Evolutionary conservation across 2,329 filamentous ascomycete genomes (phyloP).

Genomic region (Chalara sp.): DNA sequence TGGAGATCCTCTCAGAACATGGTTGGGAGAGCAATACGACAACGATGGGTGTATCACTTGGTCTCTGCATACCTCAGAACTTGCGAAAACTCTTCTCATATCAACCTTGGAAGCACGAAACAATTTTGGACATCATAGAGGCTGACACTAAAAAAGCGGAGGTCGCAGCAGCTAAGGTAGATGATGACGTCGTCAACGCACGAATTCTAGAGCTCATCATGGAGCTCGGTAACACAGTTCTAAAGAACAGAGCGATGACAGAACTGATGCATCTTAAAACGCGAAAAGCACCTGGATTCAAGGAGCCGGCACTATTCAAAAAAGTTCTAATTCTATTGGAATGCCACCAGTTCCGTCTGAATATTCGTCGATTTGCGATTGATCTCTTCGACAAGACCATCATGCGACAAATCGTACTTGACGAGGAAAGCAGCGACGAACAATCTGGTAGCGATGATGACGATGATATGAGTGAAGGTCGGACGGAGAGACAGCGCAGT

Average conservation of each 20-base stretch:
- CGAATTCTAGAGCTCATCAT: conserved; percentile 79
- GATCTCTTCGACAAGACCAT: conserved; percentile 92
- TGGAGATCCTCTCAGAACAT: conserved; percentile 82
- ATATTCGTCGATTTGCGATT: conserved; percentile 81
- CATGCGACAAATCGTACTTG: conserved; percentile 75
- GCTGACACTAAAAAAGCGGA: conserved; percentile 39
- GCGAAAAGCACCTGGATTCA: conserved; percentile 69
- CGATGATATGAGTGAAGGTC: conserved; percentile 28
- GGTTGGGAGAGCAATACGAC: conserved; percentile 93
- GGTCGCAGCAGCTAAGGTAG: conserved; percentile 40
- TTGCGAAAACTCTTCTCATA: conserved; percentile 74
- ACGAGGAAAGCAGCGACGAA: conserved; percentile 40
- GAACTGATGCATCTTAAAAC: conserved; percentile 77
- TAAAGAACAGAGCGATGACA: conserved; percentile 78
- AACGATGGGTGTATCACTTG: conserved; percentile 72
- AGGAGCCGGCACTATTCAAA: conserved; percentile 70
- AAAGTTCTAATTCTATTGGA: conserved; percentile 82
- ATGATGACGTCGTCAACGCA: conserved; percentile 55
- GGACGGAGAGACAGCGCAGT: conserved; percentile 51
- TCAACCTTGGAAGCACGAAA: conserved; percentile 43
- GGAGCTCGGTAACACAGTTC: conserved; percentile 86
- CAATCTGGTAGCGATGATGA: conserved; percentile 38
- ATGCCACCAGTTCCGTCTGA: conserved; percentile 81
- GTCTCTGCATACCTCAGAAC: conserved; percentile 78
- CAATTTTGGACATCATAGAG: conserved; percentile 23